Base-by-base conservation (phyloP, 768 basidiomycete genomes). In the Auriscalpium microsporum region DNA sequence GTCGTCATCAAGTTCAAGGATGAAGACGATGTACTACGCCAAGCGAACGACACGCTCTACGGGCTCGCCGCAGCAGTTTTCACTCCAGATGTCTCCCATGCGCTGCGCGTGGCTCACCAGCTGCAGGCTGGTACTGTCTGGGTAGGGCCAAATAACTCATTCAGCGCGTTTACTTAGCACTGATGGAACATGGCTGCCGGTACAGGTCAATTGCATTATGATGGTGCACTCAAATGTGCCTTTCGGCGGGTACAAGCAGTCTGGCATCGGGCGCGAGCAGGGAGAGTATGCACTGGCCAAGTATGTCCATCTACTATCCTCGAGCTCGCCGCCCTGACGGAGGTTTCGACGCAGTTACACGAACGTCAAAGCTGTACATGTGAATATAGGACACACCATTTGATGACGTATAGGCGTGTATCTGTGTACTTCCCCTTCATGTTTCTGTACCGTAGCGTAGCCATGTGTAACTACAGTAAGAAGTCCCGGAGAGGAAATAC, bases 61-160 rank as follows among this genome's bases (percentile, higher is more conserved):
- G 94, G 94, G 56, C 81, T 96, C 46, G 92, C 92, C 11, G 84
- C 89, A 4, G 87, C 88, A 9, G 83, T 98, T 53, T 96, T 94
- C 76, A 84, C 87, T 37, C 75, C 81, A 64, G 78, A 94, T 69
- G 70, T 95, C 73, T 81, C 78, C 60, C 78, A 86, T 28, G 91
- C 89, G 0, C 71, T 95, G 52, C 72, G 73, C 55, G 81, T 83
- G 2, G 87, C 90, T 8, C 84, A 90, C 67, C 75, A 70, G 56
- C 73, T 97, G 57, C 79, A 89, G 64, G 87, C 90, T 4, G 94
- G 94, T 36, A 93, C 90, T 5, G 80, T 77, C 3, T 93, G 87
- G 86, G 52, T 50, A 14, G 28, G 28, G 28, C 28, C 4, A 28
- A 28, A 28, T 4, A 7, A 28, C 28, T 28, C 49, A 34, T 37